Evolutionary conservation across 23 red algal species (phyloP).

Genomic region (Chondrus crispus): DNA sequence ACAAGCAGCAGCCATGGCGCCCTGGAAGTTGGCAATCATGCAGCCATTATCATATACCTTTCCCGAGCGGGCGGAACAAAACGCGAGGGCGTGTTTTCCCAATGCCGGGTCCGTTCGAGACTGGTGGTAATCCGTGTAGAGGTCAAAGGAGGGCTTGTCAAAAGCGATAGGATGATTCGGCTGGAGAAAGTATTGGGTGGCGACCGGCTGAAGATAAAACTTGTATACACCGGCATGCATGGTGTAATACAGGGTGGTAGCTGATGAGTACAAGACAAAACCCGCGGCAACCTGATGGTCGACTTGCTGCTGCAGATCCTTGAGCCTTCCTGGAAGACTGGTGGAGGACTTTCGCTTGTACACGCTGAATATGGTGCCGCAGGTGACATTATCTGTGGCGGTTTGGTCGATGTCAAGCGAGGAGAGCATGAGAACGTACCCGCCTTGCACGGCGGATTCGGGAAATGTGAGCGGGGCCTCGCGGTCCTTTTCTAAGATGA

Average conservation of each 20-base stretch:
- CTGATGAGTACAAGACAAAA: constrained; percentile 70
- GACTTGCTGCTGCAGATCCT: constrained; percentile 63
- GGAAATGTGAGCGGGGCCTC: constrained; percentile 52
- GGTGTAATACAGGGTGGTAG: constrained; percentile 80
- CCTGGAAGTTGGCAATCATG: constrained; percentile 65
- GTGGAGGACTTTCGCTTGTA: constrained; percentile 65
- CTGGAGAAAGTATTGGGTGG: constrained; percentile 84
- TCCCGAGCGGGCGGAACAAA: neutral
- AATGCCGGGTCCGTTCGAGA: neutral
- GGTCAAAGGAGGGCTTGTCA: neutral
- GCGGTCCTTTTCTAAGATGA: constrained; percentile 56
- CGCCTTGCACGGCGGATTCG: constrained; percentile 63
- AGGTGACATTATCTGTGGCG: constrained; percentile 20
- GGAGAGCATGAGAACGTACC: constrained; percentile 72
- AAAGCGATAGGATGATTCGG: constrained; percentile 18
- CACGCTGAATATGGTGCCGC: constrained; percentile 80
- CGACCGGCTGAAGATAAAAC: constrained; percentile 88
- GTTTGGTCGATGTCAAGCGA: constrained; percentile 61
- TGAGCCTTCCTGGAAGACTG: constrained; percentile 43
- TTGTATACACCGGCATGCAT: constrained; percentile 54
- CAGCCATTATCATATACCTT: constrained; percentile 48
- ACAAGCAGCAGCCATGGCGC: constrained; percentile 37
- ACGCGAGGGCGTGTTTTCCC: neutral
- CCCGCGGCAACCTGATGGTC: constrained; percentile 81
- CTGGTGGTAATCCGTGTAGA: constrained; percentile 16